Conservation (phyloP, 176 grass and related monocot species). For the Miscanthus lutarioriparius region DNA sequence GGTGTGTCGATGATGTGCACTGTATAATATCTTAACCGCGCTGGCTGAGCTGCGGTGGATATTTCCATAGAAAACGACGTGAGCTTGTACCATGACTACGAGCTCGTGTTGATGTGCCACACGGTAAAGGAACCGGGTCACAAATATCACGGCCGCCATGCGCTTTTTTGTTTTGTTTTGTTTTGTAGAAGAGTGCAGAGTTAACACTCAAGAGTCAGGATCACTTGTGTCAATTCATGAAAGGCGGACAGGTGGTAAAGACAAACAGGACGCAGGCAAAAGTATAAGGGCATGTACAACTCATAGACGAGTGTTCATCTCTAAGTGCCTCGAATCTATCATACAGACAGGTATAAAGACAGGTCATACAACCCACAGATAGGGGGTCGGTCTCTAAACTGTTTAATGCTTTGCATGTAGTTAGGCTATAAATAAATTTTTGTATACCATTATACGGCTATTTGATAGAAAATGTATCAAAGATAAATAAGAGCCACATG, state of each 20-base stretch:
- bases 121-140: neutral
- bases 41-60: neutral
- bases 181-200: neutral
- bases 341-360: too few relatives aligned
- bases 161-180: neutral
- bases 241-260: neutral
- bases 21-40: neutral
- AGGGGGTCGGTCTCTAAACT: too few relatives aligned
- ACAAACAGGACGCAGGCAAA: neutral
- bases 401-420: too few relatives aligned
- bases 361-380: too few relatives aligned
- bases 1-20: neutral
- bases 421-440: too few relatives aligned
- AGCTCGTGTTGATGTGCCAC: neutral
- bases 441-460: too few relatives aligned
- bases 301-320: too few relatives aligned
- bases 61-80: constrained; percentile 22
- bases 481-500: too few relatives aligned
- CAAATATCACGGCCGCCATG: constrained; percentile 1
- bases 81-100: neutral
- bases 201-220: neutral
- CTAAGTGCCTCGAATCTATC: too few relatives aligned
- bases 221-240: neutral
- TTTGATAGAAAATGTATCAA: too few relatives aligned
- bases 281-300: too few relatives aligned